These are phyloP conservation scores for Casaregolazyma lundiana DNA, from an alignment of 1,139 yeast genomes.

Conservation along the genomic window DNA sequence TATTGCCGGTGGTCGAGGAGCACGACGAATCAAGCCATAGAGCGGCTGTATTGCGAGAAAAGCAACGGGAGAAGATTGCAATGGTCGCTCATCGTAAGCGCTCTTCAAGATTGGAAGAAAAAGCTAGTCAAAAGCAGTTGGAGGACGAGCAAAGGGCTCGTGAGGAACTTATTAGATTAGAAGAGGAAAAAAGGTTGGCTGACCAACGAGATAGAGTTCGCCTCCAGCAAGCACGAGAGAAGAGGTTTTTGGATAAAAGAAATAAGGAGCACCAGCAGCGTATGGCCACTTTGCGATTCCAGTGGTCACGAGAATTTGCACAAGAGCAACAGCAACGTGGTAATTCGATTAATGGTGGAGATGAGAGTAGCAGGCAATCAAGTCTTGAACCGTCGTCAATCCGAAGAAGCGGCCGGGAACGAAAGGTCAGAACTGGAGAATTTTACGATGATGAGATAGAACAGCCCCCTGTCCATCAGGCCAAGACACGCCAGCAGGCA, in stretches of 20 bases:
- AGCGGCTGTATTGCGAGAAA: conserved; percentile 24
- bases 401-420: conserved; percentile 8
- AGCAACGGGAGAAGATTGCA: conserved; percentile 22
- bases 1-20: conserved; percentile 30
- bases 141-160: conserved; percentile 17
- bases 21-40: conserved; percentile 26
- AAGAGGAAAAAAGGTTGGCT: conserved; percentile 11
- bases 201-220: conserved; percentile 9
- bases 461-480: conserved; percentile 8
- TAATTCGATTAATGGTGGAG: neutral
- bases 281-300: conserved; percentile 8
- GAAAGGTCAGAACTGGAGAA: neutral
- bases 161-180: conserved; percentile 15
- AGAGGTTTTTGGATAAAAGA: conserved; percentile 5
- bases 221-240: conserved; percentile 3
- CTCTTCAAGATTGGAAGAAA: conserved; percentile 30
- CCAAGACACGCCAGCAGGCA: conserved; percentile 4
- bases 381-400: conserved; percentile 3
- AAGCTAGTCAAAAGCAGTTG: conserved; percentile 20
- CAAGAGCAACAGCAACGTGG: conserved; percentile 11
- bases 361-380: conserved; percentile 4
- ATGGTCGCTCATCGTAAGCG: conserved; percentile 30
- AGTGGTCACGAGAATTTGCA: conserved; percentile 8
- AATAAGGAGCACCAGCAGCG: conserved; percentile 13
- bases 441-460: conserved; percentile 5